Evolutionary conservation across 2,329 filamentous ascomycete species (phyloP).

Genomic region (Calonectria montana): DNA sequence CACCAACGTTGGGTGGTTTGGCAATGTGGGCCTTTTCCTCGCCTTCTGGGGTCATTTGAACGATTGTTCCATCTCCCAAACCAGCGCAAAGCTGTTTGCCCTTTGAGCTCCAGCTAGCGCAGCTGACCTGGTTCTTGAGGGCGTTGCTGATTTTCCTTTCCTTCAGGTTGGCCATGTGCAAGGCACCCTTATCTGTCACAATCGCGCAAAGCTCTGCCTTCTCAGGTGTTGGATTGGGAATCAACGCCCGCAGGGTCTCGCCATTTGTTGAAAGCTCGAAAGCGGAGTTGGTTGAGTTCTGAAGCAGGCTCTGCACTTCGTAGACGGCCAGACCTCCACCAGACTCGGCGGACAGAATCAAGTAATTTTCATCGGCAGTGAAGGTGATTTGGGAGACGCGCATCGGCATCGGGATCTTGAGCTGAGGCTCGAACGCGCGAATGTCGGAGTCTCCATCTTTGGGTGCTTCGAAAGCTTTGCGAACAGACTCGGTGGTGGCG

Average conservation of each 20-base stretch:
- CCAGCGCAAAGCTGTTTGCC: slow-evolving; percentile 95
- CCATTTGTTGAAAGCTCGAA: slow-evolving; percentile 84
- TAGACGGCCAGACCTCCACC: slow-evolving; percentile 88
- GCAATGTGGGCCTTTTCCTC: slow-evolving; percentile 82
- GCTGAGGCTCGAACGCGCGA: slow-evolving; percentile 77
- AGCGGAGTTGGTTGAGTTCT: slow-evolving; percentile 73
- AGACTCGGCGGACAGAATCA: slow-evolving; percentile 84
- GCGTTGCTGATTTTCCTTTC: slow-evolving; percentile 71
- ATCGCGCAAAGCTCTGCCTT: slow-evolving; percentile 82
- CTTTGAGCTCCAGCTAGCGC: slow-evolving; percentile 89
- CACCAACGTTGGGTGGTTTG: slow-evolving; percentile 73
- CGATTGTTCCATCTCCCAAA: slow-evolving; percentile 80
- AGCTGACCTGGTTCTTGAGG: slow-evolving; percentile 81
- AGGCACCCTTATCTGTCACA: slow-evolving; percentile 82
- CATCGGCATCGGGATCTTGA: slow-evolving; percentile 77
- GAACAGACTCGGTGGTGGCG: slow-evolving; percentile 80
- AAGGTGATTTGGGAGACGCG: slow-evolving; percentile 91
- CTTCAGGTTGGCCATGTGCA: slow-evolving; percentile 86
- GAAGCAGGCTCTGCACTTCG: slow-evolving; percentile 75
- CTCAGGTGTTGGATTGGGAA: slow-evolving; percentile 83
- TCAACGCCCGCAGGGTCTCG: slow-evolving; percentile 76
- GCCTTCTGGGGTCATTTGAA: slow-evolving; percentile 87
- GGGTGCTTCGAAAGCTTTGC: slow-evolving; percentile 76
- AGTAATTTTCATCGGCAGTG: slow-evolving; percentile 86
- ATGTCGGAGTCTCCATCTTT: slow-evolving; percentile 72